Conservation (phyloP, 768 basidiomycete genomes). For the Chlorophyllum brunneum region DNA sequence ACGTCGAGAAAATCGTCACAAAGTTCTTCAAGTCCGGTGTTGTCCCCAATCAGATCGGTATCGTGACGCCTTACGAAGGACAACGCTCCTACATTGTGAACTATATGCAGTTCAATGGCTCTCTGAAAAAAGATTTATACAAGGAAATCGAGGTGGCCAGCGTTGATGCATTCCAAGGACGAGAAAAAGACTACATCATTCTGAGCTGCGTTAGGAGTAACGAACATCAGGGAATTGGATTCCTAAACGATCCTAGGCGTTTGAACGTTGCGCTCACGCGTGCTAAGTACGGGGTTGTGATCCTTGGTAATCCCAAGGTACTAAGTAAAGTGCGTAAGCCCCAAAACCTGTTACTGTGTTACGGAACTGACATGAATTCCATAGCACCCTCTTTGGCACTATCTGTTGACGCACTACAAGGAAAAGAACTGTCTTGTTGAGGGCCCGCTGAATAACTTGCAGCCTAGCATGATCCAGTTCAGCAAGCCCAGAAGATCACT, state of each 20-base stretch:
- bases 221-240: constrained; percentile 99
- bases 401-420: constrained; percentile 97
- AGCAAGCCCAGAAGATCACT: constrained; percentile 92
- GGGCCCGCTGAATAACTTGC: constrained; percentile 93
- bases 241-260: constrained; percentile 95
- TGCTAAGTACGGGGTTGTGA: constrained; percentile 97
- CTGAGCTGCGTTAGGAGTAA: constrained; percentile 97
- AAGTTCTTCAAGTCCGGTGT: constrained; percentile 99
- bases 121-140: constrained; percentile 97
- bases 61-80: constrained; percentile 98
- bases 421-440: constrained; percentile 93
- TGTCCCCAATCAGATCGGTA: constrained; percentile 91
- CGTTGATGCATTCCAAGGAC: constrained; percentile 98
- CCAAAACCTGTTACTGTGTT: not conserved
- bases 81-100: constrained; percentile 98
- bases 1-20: constrained; percentile 99
- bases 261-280: constrained; percentile 96
- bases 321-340: constrained; percentile 84
- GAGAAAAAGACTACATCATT: constrained; percentile 99
- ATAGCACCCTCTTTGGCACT: constrained; percentile 98
- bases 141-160: constrained; percentile 99
- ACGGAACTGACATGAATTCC: constrained; percentile 12
- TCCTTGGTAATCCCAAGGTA: constrained; percentile 99
- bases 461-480: constrained; percentile 99
- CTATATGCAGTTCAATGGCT: constrained; percentile 99